phyloP scores from a whole-genome alignment of 139 green algal species.

The Coccomyxa sp. region DNA sequence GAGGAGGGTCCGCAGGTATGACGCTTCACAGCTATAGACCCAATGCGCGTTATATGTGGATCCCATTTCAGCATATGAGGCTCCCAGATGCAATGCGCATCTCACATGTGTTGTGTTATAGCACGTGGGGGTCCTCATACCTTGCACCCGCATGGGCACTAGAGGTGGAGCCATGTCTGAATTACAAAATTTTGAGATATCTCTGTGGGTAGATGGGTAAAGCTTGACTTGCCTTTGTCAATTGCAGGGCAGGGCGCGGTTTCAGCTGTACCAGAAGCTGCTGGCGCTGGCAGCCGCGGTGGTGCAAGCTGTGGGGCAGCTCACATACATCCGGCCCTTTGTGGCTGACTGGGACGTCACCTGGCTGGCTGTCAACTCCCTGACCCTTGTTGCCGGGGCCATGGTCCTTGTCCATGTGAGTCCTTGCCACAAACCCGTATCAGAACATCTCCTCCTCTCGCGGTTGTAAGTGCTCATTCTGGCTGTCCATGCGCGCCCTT shows the following conservation, averaged over 20 bases:
- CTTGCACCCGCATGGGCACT: not conserved
- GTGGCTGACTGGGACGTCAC: conserved; percentile 77
- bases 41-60: too few species aligned
- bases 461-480: too few species aligned
- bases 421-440: too few species aligned
- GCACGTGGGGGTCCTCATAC: not conserved
- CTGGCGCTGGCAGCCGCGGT: conserved; percentile 79
- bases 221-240: not conserved
- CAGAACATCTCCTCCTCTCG: too few species aligned
- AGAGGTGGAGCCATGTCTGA: too few species aligned
- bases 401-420: conserved; percentile 83
- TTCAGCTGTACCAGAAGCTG: conserved; percentile 89
- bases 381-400: conserved; percentile 79
- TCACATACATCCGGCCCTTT: conserved; percentile 84
- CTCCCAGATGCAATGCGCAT: too few species aligned
- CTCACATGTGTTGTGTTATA: not conserved
- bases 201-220: too few species aligned
- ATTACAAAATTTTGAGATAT: too few species aligned
- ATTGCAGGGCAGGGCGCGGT: conserved; percentile 70
- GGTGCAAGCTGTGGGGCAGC: conserved; percentile 86
- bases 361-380: conserved; percentile 68
- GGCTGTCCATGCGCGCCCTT: too few species aligned
- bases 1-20: conserved; percentile 84
- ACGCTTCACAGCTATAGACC: too few species aligned
- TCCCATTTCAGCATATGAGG: too few species aligned